phyloP scores from a whole-genome alignment of 2,329 filamentous ascomycete genomes.

The Hymenoscyphus linearis region DNA sequence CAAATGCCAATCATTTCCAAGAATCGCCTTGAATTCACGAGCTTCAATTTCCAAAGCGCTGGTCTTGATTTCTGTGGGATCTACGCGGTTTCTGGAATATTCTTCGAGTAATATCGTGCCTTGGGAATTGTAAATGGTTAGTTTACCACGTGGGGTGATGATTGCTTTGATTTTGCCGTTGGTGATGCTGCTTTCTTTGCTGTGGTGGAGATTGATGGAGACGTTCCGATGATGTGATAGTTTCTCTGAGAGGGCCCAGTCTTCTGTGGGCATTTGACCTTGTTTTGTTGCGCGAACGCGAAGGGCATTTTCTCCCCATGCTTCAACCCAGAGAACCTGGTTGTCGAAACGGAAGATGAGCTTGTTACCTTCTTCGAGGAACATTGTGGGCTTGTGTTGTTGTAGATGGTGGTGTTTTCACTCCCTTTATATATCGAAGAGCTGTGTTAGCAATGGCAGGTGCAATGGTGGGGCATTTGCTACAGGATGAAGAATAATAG shows the following conservation, averaged over 20 bases:
- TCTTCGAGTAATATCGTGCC: conserved; percentile 45
- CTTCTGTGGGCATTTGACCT: conserved; percentile 34
- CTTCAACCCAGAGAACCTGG: conserved; percentile 41
- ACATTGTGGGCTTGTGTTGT: neutral
- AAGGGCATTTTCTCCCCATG: conserved; percentile 43
- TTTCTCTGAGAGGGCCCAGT: conserved; percentile 35
- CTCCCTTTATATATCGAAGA: too few relatives aligned
- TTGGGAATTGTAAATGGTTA: conserved; percentile 40
- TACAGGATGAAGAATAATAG: too few relatives aligned
- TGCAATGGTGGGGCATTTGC: too few relatives aligned
- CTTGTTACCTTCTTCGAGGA: neutral
- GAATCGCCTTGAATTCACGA: conserved; percentile 44
- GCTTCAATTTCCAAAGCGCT: conserved; percentile 46
- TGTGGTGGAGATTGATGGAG: neutral
- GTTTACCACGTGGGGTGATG: conserved; percentile 42
- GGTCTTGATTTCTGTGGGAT: conserved; percentile 44
- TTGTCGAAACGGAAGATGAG: conserved; percentile 34
- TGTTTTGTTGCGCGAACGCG: conserved; percentile 41
- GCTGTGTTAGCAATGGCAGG: too few relatives aligned
- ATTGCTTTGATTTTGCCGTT: conserved; percentile 45
- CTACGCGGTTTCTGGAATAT: conserved; percentile 43
- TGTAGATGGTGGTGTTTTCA: neutral
- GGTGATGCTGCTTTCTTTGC: conserved; percentile 26
- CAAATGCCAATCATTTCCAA: conserved; percentile 48
- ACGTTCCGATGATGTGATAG: neutral